Evolutionary conservation across 805 yeast genomes (phyloP).

Genomic region (Candida ortonii): DNA sequence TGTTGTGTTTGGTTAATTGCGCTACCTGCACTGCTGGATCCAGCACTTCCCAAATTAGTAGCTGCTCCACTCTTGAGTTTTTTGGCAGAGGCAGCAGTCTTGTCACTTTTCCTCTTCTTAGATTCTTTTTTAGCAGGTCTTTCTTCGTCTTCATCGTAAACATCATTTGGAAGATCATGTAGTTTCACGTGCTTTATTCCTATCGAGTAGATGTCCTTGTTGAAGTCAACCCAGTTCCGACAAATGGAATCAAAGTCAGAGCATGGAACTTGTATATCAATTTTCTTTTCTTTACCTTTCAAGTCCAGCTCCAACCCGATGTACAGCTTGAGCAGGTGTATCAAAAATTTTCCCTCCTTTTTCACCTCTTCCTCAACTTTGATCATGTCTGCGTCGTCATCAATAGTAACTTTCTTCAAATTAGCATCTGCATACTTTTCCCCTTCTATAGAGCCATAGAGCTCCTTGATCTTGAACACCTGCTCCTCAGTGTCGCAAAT

Average conservation of each 20-base stretch:
- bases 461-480: conserved; percentile 25
- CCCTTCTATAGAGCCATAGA: conserved; percentile 57
- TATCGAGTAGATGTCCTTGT: conserved; percentile 57
- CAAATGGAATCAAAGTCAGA: conserved; percentile 82
- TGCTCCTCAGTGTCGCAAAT: conserved; percentile 43
- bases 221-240: conserved; percentile 66
- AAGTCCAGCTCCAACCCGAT: conserved; percentile 67
- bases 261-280: conserved; percentile 88
- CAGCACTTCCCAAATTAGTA: conserved; percentile 5
- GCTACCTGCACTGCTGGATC: conserved; percentile 10
- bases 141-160: conserved; percentile 73
- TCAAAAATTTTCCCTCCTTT: conserved; percentile 27
- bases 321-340: conserved; percentile 72
- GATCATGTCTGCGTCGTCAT: conserved; percentile 29
- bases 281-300: conserved; percentile 54
- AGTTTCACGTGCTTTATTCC: conserved; percentile 71
- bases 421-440: conserved; percentile 42
- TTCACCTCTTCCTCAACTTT: conserved; percentile 27
- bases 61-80: conserved; percentile 24
- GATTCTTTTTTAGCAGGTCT: conserved; percentile 63
- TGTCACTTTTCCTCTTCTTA: conserved; percentile 50
- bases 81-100: conserved; percentile 31
- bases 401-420: conserved; percentile 31
- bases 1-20: conserved; percentile 5
- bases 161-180: conserved; percentile 81